Conservation (phyloP, 805 yeast genomes). For the Schwanniomyces polymorphus region DNA sequence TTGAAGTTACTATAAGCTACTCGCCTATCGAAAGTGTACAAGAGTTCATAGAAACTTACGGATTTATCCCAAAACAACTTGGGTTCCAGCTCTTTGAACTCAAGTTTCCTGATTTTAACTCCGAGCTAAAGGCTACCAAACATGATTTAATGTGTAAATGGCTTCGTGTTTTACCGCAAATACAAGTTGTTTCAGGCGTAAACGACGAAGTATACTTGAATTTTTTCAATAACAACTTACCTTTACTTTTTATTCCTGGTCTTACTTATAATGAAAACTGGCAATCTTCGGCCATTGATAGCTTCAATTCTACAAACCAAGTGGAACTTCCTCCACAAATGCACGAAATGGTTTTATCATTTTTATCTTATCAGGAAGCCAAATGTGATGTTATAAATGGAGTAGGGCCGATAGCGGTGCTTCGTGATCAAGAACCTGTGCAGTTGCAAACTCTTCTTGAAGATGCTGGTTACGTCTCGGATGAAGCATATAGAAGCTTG, state of each 20-base stretch:
- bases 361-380: conserved; percentile 24
- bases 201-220: conserved; percentile 13
- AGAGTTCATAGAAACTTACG: conserved; percentile 28
- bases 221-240: conserved; percentile 15
- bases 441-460: background rate
- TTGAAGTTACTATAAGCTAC: conserved; percentile 26
- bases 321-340: conserved; percentile 24
- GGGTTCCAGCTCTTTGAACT: conserved; percentile 13
- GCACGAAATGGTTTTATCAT: conserved; percentile 8
- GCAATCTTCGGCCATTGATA: conserved; percentile 16
- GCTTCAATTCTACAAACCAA: conserved; percentile 16
- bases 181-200: conserved; percentile 17
- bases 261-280: conserved; percentile 68
- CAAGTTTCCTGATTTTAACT: background rate
- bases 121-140: background rate
- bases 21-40: conserved; percentile 20
- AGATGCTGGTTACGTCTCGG: background rate
- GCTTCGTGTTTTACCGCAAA: conserved; percentile 25
- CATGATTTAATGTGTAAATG: conserved; percentile 21
- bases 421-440: background rate
- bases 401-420: conserved; percentile 20
- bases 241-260: conserved; percentile 49
- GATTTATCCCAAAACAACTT: conserved; percentile 25
- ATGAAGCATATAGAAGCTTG: background rate
- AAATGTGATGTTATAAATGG: conserved; percentile 25